Evolutionary conservation across 495 filamentous ascomycete species (phyloP).

Genomic region (Neurospora sp.): DNA sequence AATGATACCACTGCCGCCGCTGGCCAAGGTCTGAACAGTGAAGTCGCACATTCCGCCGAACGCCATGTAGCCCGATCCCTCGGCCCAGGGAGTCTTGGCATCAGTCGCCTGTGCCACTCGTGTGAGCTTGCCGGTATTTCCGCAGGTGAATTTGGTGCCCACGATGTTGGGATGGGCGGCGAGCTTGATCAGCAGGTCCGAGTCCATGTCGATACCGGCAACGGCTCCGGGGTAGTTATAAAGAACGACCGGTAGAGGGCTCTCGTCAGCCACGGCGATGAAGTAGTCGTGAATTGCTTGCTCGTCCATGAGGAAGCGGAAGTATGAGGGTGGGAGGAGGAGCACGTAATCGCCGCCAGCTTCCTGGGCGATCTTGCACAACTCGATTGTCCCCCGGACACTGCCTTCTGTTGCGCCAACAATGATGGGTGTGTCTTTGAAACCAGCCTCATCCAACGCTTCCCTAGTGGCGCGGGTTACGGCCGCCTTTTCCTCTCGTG

Average conservation of each 20-base stretch:
- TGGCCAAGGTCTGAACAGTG: constrained; percentile 68
- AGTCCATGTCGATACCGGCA: constrained; percentile 87
- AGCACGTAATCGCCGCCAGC: constrained; percentile 73
- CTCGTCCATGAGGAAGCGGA: constrained; percentile 69
- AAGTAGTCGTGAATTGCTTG: constrained; percentile 69
- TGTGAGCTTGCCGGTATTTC: constrained; percentile 80
- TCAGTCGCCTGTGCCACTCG: constrained; percentile 69
- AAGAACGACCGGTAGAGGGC: constrained; percentile 68
- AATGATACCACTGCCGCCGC: constrained; percentile 75
- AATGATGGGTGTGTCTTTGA: constrained; percentile 66
- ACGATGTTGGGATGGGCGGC: constrained; percentile 75
- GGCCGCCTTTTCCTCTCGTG: constrained; percentile 60
- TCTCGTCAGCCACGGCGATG: constrained; percentile 61
- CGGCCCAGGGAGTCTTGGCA: constrained; percentile 56
- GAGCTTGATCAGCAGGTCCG: constrained; percentile 72
- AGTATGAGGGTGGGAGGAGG: constrained; percentile 75
- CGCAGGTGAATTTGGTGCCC: constrained; percentile 87
- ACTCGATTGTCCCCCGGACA: constrained; percentile 64
- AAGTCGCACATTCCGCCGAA: constrained; percentile 88
- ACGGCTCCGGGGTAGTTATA: constrained; percentile 92
- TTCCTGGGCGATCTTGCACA: constrained; percentile 55
- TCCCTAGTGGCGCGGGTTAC: constrained; percentile 73
- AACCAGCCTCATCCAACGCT: constrained; percentile 73
- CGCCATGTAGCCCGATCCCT: constrained; percentile 67
- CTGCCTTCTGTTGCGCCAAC: constrained; percentile 71